These are phyloP conservation scores for Yarrowia phangngaensis DNA, from an alignment of 805 yeast species.

Conservation along the genomic window DNA sequence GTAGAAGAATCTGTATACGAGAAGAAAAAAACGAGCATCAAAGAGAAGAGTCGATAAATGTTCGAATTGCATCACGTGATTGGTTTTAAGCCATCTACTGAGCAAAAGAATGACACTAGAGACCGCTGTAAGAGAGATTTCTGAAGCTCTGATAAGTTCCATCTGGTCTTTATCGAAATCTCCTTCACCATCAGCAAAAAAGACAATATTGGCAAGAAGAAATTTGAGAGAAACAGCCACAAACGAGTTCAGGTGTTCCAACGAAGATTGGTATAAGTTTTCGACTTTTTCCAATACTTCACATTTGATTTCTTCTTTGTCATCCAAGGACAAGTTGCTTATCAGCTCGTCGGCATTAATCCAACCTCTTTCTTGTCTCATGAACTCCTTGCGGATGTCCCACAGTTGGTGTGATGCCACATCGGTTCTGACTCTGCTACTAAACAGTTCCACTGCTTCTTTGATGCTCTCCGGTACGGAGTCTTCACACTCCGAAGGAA, in stretches of 20 bases:
- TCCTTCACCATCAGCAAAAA: conserved; percentile 28
- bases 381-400: conserved; percentile 64
- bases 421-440: conserved; percentile 58
- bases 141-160: conserved; percentile 59
- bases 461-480: conserved; percentile 67
- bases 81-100: conserved; percentile 71
- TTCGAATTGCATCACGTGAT: conserved; percentile 76
- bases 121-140: conserved; percentile 56
- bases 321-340: neutral
- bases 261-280: conserved; percentile 49
- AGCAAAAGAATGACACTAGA: conserved; percentile 52
- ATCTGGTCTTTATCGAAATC: neutral
- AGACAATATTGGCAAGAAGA: conserved; percentile 49
- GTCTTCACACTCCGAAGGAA: conserved; percentile 48
- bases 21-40: conserved; percentile 59
- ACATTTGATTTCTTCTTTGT: neutral
- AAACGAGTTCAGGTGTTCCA: conserved; percentile 60
- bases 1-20: conserved; percentile 40
- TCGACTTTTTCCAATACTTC: conserved; percentile 56
- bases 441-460: conserved; percentile 72
- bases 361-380: conserved; percentile 71
- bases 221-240: conserved; percentile 61
- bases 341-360: conserved; percentile 25
- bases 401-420: conserved; percentile 68
- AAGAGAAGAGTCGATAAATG: conserved; percentile 65